These are phyloP conservation scores for Aspergillus carlsbadensis DNA, from an alignment of 495 filamentous ascomycete species.

Conservation along the genomic window DNA sequence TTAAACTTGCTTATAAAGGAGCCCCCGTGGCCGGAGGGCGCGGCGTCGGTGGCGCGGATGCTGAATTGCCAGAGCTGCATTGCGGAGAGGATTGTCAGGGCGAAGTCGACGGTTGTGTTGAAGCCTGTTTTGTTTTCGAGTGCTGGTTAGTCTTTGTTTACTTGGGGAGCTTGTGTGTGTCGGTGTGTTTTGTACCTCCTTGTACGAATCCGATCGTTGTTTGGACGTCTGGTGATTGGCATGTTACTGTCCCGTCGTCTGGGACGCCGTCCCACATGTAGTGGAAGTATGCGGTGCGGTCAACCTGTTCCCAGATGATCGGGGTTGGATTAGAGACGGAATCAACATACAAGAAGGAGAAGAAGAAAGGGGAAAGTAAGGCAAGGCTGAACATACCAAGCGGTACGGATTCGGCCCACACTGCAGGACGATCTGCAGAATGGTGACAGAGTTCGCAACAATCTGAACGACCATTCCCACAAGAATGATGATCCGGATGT, in stretches of 20 bases:
- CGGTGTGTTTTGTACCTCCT: slow-evolving; percentile 24
- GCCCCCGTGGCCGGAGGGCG: not conserved
- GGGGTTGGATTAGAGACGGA: not conserved
- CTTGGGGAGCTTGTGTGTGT: not conserved
- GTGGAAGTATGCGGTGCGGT: slow-evolving; percentile 37
- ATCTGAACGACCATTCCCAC: slow-evolving; percentile 34
- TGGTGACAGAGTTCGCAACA: slow-evolving; percentile 32
- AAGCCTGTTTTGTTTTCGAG: slow-evolving; percentile 24
- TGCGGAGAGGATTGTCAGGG: slow-evolving; percentile 30
- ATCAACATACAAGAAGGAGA: too few species aligned
- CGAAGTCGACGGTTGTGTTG: slow-evolving; percentile 36
- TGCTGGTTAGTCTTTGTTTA: too few species aligned
- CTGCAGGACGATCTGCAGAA: slow-evolving; percentile 38
- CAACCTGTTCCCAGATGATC: slow-evolving; percentile 14
- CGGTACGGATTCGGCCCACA: slow-evolving; percentile 38
- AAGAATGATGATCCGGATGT: slow-evolving; percentile 28
- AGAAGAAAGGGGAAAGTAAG: too few species aligned
- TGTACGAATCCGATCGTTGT: slow-evolving; percentile 38
- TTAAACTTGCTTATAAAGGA: slow-evolving; percentile 12
- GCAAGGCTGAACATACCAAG: slow-evolving; percentile 17
- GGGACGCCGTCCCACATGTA: slow-evolving; percentile 42
- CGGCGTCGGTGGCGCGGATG: slow-evolving; percentile 3
- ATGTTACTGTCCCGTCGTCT: slow-evolving; percentile 32
- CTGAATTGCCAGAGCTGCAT: slow-evolving; percentile 40
- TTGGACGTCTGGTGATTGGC: slow-evolving; percentile 35